Base-by-base conservation (phyloP, 371 early-diverging fungal genomes). In the Rhizomucor pusillus region DNA sequence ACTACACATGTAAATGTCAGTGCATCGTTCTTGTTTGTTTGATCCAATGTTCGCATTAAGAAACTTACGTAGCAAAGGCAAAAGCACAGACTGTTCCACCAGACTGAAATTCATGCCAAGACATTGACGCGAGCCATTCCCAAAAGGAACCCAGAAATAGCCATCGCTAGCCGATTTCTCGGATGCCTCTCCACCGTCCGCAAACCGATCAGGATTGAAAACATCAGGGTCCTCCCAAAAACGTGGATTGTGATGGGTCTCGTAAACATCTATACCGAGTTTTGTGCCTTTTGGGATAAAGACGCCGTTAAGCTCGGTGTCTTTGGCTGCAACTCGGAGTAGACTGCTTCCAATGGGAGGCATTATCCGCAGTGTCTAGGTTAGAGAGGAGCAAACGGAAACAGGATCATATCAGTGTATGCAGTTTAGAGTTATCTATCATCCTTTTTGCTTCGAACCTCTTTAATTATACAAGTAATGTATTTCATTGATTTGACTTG, bases 31-130 rank as follows among this genome's bases (percentile, higher is more conserved):
- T n/a, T n/a, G n/a, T n/a, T n/a, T n/a, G n/a, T n/a, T n/a, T 24
- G 13, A 22, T 46, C 2, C 16, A 1, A 24, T 39, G 25, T 34
- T 10, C 35, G n/a, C 14, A 12, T 24, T 43, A 10, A 19, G 43
- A 14, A n/a, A 47, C 60, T 50, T 54, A 57, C 65, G 47, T n/a
- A 81, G 53, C 65, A 77, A 63, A 12, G 68, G 53, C n/a, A 79
- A 55, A 9, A 75, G 41, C 10, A 83, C 61, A 7, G 53, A 50
- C 39, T 63, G 60, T 39, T 67, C 67, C 2, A 60, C 58, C 34
- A 60, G 23, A 19, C 43, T 47, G 36, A 67, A 67, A 36, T 57
- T 63, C 47, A 53, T 75, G 22, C 80, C 81, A 41, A 79, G 68
- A 49, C 84, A 83, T 56, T 75, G 64, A 47, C 82, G 29, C 40